phyloP scores from a whole-genome alignment of 2,329 filamentous ascomycete genomes.

The Cladosporium phlei region DNA sequence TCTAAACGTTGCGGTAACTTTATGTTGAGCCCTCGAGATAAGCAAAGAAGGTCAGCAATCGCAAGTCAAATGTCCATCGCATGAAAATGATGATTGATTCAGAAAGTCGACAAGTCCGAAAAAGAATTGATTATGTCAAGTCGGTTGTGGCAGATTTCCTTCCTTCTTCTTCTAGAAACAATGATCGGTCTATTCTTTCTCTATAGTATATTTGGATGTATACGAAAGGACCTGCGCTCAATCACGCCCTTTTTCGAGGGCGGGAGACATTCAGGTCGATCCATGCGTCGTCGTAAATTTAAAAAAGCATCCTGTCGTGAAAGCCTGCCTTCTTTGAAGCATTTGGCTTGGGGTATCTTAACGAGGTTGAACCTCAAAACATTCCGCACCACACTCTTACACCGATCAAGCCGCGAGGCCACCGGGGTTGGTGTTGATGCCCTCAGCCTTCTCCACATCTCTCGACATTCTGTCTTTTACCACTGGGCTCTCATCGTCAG shows the following conservation, averaged over 20 bases:
- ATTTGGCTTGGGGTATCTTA: constrained; percentile 13
- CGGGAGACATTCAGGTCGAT: not conserved
- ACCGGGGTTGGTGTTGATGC: constrained; percentile 12
- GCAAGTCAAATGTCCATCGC: too few relatives aligned
- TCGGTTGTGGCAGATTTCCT: too few relatives aligned
- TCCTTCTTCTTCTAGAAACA: too few relatives aligned
- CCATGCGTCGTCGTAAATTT: too few relatives aligned
- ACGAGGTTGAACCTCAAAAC: not conserved
- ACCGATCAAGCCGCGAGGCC: constrained; percentile 6
- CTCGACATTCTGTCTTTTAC: not conserved
- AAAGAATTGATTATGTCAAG: too few relatives aligned
- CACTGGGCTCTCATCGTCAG: constrained; percentile 24
- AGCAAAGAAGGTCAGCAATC: not conserved
- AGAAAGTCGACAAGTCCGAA: too few relatives aligned
- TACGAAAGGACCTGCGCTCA: not conserved
- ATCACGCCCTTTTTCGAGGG: too few relatives aligned
- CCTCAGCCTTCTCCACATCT: constrained; percentile 11
- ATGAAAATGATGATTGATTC: too few relatives aligned
- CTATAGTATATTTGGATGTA: not conserved
- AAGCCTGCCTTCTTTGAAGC: too few relatives aligned
- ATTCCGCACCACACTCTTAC: constrained; percentile 1
- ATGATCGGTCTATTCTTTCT: not conserved
- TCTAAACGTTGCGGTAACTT: too few relatives aligned
- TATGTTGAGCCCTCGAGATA: not conserved
- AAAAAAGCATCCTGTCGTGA: not conserved